Evolutionary conservation across 1,284 basidiomycete species (phyloP).

Genomic region (Tilletia walkeri): DNA sequence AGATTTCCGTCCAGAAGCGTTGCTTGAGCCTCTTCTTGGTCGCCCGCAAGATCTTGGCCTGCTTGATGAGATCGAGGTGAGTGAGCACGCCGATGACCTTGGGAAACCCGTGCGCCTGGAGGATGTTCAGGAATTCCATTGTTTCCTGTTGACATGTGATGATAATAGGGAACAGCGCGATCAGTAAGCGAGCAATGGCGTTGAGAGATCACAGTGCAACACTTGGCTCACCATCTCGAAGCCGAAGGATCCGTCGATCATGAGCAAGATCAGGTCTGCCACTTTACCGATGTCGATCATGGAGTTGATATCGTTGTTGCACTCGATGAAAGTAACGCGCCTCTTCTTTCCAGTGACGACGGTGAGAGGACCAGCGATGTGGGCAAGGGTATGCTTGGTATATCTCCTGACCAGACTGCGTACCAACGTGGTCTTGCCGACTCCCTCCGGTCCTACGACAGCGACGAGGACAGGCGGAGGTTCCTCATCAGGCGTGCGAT

Average conservation of each 20-base stretch:
- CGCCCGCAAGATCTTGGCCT: constrained; percentile 76
- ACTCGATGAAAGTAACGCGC: constrained; percentile 91
- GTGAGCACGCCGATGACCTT: constrained; percentile 96
- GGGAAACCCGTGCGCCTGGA: constrained; percentile 95
- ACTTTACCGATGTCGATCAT: constrained; percentile 98
- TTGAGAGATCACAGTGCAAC: neutral
- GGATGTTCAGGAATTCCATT: constrained; percentile 95
- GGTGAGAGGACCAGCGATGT: constrained; percentile 90
- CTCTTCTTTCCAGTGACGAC: constrained; percentile 88
- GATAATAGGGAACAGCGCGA: neutral
- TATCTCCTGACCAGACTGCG: constrained; percentile 88
- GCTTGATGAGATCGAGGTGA: constrained; percentile 96
- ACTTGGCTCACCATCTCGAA: constrained; percentile 80
- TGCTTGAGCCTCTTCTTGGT: constrained; percentile 96
- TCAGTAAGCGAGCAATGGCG: neutral
- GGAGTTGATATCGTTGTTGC: constrained; percentile 93
- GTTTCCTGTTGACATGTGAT: constrained; percentile 70
- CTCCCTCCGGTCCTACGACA: constrained; percentile 94
- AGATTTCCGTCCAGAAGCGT: constrained; percentile 99
- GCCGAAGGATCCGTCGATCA: constrained; percentile 97
- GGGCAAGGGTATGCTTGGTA: constrained; percentile 88
- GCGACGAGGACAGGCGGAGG: constrained; percentile 94
- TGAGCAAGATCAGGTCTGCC: constrained; percentile 89
- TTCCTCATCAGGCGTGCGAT: constrained; percentile 78
- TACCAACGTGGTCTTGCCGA: constrained; percentile 89